Base-by-base conservation (phyloP, 352 stramenopile genomes). In the Phytophthora idaei region DNA sequence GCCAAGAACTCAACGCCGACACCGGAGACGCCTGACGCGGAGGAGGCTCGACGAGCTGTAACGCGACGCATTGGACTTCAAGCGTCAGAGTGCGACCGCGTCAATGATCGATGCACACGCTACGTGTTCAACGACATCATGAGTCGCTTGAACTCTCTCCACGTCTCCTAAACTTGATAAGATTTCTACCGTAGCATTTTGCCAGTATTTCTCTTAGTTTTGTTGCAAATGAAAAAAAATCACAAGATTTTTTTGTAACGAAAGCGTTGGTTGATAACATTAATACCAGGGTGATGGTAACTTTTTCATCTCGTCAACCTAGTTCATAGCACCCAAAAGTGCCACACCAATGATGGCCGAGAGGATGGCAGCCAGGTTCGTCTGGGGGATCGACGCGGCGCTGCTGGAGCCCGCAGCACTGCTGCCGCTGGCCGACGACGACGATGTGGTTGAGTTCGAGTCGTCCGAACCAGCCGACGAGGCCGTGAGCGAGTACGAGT, bases 121-220 rank as follows among this genome's bases (percentile, higher is more conserved):
- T 87, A 69, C 55, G 71, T 90, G 10, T 91, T 86, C 67, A 61
- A 87, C 25, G 72, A 81, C 52, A 78, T 83, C 47, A 42, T 34
- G 5, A 55, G 45, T 8, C 53, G 51, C 7, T 50, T 74, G 12
- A 55, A 56, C 17, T 45, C 42, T 27, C 28, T 61, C 4, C 58
- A 68, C 25, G 63, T 69, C 2, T 69, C 60, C 6, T 67, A 28
- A 54, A 21, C 17, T 21, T 21, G 17, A 21, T 21, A 21, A 21
- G 17, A 21, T 21, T 21, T 21, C 17, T 21, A 21, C 17, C 17
- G 17, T 21, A 21, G 17, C 17, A 21, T 45, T 21, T 45, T 25
- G 39, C 12, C 11, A 45, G 12, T 25, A 45, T 45, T 21, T 21
- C 17, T 21, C 17, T 21, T 21, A 21, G 17, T 21, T 21, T n/a